Evolutionary conservation across 768 basidiomycete species (phyloP), one percentile per base, ranked within the genome.

Genomic region (Leucocoprinus sp.): DNA sequence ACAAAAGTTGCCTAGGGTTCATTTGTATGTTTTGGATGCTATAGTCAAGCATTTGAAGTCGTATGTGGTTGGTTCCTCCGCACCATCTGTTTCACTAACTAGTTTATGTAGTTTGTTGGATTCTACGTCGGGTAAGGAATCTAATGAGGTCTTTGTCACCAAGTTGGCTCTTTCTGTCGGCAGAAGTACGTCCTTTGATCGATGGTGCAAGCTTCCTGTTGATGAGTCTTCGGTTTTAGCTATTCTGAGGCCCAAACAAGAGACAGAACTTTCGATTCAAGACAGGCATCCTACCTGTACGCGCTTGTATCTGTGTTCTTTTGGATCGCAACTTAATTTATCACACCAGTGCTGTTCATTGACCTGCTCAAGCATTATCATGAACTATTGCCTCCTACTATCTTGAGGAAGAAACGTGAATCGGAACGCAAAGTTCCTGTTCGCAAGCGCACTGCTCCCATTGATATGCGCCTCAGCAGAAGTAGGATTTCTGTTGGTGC

Each of bases 151-250:
- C 14, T 97, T 84, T 59, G 72, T 88, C 51, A 78, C 84, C 12
- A 98, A 98, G 64, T 68, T 98, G 27, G 87, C 89, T 0, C 69
- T 95, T 48, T 89, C 91, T 9, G 60, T 97, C 52, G 90, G 93
- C 43, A 70, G 95, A 59, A 74, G 92, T 93, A 58, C 11, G 1
- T 50, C 48, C 2, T 33, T 4, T 23, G 28, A 24, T 40, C 29
- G 24, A 22, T 15, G 7, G 14, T 35, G 46, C 2, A 14, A 52
- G 15, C 33, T 47, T 8, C 34, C 9, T 48, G 39, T 37, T 44
- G n/a, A 44, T 37, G 48, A 42, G 37, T 48, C 39, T 42, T 33
- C 37, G 5, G 5, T 39, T 27, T 27, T 50, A 93, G 89, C 79
- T 22, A 74, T 97, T 37, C 67, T 95, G 24, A 71, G 92, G 21